phyloP scores from a whole-genome alignment of 352 stramenopile species.

The Phytophthora sp. region DNA sequence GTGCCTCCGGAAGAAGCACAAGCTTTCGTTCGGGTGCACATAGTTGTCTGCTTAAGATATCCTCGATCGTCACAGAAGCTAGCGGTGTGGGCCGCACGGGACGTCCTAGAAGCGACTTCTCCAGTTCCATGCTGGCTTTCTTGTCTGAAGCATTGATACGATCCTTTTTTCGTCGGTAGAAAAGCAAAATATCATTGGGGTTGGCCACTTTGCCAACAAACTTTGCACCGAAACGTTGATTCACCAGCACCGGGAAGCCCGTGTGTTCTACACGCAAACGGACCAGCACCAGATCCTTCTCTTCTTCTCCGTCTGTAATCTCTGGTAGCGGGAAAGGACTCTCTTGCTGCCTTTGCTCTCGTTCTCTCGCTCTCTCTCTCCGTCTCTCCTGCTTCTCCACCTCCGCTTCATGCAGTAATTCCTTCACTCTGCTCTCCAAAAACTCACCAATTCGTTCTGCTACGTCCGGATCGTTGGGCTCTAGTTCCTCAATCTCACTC shows the following conservation, averaged over 20 bases:
- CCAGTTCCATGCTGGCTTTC: slow-evolving; percentile 37
- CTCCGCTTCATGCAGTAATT: slow-evolving; percentile 72
- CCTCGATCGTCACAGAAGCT: slow-evolving; percentile 77
- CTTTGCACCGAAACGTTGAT: slow-evolving; percentile 86
- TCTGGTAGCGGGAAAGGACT: slow-evolving; percentile 40
- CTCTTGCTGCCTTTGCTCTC: slow-evolving; percentile 38
- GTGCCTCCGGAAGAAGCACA: slow-evolving; percentile 74
- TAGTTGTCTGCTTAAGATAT: slow-evolving; percentile 74
- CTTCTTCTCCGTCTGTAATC: slow-evolving; percentile 15
- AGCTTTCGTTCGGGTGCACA: slow-evolving; percentile 72
- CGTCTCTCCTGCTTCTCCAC: slow-evolving; percentile 42
- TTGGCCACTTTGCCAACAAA: slow-evolving; percentile 91
- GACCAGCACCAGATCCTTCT: slow-evolving; percentile 75
- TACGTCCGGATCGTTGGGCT: slow-evolving; percentile 91
- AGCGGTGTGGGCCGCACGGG: slow-evolving; percentile 71
- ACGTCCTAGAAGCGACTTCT: slow-evolving; percentile 41
- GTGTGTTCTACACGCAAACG: slow-evolving; percentile 89
- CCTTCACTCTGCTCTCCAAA: slow-evolving; percentile 65
- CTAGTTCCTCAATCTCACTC: slow-evolving; percentile 84
- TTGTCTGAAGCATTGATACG: slow-evolving; percentile 53
- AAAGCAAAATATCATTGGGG: slow-evolving; percentile 88
- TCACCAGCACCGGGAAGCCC: slow-evolving; percentile 88
- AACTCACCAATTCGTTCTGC: slow-evolving; percentile 73
- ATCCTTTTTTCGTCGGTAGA: slow-evolving; percentile 74
- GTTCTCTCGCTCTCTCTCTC: slow-evolving; percentile 24